phyloP scores from a whole-genome alignment of 1,139 yeast genomes.

The Yamadazyma dushanensis region DNA sequence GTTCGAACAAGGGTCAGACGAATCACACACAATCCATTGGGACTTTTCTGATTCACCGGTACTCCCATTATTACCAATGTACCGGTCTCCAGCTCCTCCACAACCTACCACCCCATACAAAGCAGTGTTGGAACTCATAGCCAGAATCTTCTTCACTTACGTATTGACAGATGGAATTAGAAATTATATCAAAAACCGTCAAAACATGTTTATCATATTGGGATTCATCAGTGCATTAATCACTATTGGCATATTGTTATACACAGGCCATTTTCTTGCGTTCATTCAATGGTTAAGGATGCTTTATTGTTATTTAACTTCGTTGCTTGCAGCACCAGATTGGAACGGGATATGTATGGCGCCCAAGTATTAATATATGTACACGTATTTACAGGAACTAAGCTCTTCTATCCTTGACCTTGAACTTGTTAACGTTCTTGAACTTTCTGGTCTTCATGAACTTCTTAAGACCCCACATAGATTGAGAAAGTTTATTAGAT shows the following conservation, averaged over 20 bases:
- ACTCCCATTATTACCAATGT: conserved; percentile 16
- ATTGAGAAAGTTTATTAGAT: conserved; percentile 89
- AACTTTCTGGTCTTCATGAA: conserved; percentile 93
- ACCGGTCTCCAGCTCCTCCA: conserved; percentile 4
- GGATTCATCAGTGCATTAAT: conserved; percentile 10
- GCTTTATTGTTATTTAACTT: conserved; percentile 19
- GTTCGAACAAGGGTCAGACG: too few relatives aligned
- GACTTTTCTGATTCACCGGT: too few relatives aligned
- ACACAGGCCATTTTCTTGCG: conserved; percentile 20
- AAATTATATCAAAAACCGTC: conserved; percentile 3
- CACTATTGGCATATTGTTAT: conserved; percentile 12
- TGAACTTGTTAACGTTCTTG: conserved; percentile 76
- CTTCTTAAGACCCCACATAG: conserved; percentile 98
- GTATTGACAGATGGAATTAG: conserved; percentile 10
- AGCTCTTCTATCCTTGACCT: conserved; percentile 80
- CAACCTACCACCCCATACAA: too few relatives aligned
- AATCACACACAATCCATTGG: too few relatives aligned
- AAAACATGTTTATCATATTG: conserved; percentile 10
- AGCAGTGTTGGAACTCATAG: too few relatives aligned
- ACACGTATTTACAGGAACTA: conserved; percentile 7
- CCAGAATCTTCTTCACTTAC: too few relatives aligned
- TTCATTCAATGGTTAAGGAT: conserved; percentile 12
- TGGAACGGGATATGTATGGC: conserved; percentile 7
- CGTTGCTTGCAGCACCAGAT: conserved; percentile 6
- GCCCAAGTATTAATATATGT: conserved; percentile 14